These are phyloP conservation scores for Chytriomyces hyalinus DNA, from an alignment of 192 early-diverging fungal genomes.

Conservation along the genomic window DNA sequence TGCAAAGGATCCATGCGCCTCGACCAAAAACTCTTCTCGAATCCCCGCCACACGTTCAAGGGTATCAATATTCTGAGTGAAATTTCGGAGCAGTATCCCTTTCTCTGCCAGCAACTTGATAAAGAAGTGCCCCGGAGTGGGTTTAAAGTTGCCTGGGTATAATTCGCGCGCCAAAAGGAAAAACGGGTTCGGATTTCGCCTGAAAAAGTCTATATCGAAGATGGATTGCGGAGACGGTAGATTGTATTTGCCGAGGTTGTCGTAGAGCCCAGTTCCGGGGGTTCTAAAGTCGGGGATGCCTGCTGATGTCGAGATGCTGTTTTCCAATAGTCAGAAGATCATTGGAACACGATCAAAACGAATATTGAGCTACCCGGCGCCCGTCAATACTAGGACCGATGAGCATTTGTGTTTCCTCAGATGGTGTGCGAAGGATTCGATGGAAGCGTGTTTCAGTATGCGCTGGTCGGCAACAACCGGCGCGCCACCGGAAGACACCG, in stretches of 20 bases:
- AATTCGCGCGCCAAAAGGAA: slow-evolving; percentile 89
- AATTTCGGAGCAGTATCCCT: slow-evolving; percentile 78
- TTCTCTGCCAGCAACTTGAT: slow-evolving; percentile 76
- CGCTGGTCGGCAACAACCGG: not conserved
- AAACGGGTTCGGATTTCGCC: slow-evolving; percentile 79
- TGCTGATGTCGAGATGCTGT: slow-evolving; percentile 51
- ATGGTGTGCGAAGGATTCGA: slow-evolving; percentile 49
- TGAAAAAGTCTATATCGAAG: slow-evolving; percentile 89
- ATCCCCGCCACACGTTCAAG: slow-evolving; percentile 86
- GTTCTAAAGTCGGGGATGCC: slow-evolving; percentile 94
- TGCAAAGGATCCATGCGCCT: slow-evolving; percentile 95
- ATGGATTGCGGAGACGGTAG: slow-evolving; percentile 93
- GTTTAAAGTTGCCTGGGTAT: slow-evolving; percentile 74
- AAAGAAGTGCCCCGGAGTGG: slow-evolving; percentile 88
- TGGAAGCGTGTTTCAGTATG: slow-evolving; percentile 34
- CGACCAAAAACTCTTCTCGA: slow-evolving; percentile 69
- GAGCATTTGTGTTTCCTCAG: slow-evolving; percentile 44
- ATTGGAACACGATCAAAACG: not conserved
- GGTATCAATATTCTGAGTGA: slow-evolving; percentile 97
- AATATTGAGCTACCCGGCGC: not conserved
- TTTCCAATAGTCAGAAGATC: no score
- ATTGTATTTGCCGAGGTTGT: slow-evolving; percentile 83
- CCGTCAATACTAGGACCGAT: slow-evolving; percentile 67
- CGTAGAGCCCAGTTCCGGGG: slow-evolving; percentile 83
- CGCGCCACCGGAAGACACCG: not conserved